Evolutionary conservation across 2,329 filamentous ascomycete species (phyloP), one percentile per base, ranked within the genome.

Genomic region (Aurifilum marmelostoma): DNA sequence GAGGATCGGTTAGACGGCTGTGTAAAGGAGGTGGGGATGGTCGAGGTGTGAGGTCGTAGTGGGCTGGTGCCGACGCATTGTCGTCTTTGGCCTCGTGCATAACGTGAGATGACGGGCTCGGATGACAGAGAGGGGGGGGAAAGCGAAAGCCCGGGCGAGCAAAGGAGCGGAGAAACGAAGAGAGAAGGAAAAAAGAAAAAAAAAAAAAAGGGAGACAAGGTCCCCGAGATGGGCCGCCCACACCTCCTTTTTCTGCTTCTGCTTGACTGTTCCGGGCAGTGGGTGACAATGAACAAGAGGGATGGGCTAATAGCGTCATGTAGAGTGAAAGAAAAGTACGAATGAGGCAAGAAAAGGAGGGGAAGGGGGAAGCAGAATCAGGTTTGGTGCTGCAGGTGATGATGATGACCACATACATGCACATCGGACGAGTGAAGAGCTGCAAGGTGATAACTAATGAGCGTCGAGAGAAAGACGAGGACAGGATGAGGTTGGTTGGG

Each of bases 401-500:
- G 61, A 50, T 16, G 27, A 32, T 63, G 61, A 63, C 27, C 32
- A 32, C 58, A 39, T 39, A 59, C 21, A 34, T 32, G 8, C 18
- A 34, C 34, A 37, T 27, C n/a, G 39, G 14, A 18, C 41, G 8
- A n/a, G n/a, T n/a, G n/a, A n/a, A 21, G 27, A 16, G 14, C 39
- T 24, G 37, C 39, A 18, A 27, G 18, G 24, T 63, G 27, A 50
- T 34, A 65, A 29, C 34, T 60, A 66, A 64, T 52, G 50, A 70
- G 62, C 29, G 69, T 50, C 56, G 18, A 63, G 59, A 63, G 29
- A 32, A 32, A 39, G 63, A 14, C 29, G 37, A n/a, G 52, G 29
- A 39, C 52, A 47, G 5, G n/a, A n/a, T 18, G 43, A 7, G 43
- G 43, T n/a, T 47, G 43, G 43, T n/a, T 47, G 43, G 43, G 3